Evolutionary conservation across 805 yeast species (phyloP).

Genomic region (Pichia scutulata): DNA sequence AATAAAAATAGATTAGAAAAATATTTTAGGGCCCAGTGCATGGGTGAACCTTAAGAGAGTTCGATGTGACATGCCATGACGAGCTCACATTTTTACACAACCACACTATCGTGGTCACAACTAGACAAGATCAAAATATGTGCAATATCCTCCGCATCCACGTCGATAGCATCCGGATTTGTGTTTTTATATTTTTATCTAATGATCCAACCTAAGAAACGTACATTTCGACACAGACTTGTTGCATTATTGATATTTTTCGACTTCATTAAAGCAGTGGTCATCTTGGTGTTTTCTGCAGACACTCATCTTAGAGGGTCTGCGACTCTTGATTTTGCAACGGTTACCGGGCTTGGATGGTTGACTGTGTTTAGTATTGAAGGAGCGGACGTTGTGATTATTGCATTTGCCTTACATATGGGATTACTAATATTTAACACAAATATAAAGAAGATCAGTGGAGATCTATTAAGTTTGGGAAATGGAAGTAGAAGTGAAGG

Average conservation of each 20-base stretch:
- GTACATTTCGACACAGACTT: slow-evolving; percentile 63
- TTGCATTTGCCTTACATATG: slow-evolving; percentile 78
- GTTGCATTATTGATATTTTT: slow-evolving; percentile 59
- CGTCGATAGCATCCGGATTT: slow-evolving; percentile 48
- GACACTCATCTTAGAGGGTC: slow-evolving; percentile 3
- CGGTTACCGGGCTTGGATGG: slow-evolving; percentile 64
- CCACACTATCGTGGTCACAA: neutral
- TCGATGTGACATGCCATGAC: no score
- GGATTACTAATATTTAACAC: slow-evolving; percentile 58
- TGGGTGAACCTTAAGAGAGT: no score
- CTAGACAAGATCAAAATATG: slow-evolving; percentile 28
- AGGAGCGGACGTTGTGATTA: slow-evolving; percentile 80
- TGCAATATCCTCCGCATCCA: slow-evolving; percentile 41
- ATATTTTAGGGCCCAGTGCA: no score
- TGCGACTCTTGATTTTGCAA: slow-evolving; percentile 30
- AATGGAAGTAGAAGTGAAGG: no score
- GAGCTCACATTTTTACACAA: neutral
- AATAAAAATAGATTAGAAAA: no score
- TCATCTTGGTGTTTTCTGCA: slow-evolving; percentile 59
- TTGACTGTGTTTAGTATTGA: slow-evolving; percentile 74
- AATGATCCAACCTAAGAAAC: slow-evolving; percentile 55
- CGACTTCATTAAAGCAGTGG: slow-evolving; percentile 67
- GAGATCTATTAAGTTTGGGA: neutral
- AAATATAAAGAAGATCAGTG: slow-evolving; percentile 9
- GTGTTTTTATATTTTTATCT: slow-evolving; percentile 50